Conservation (phyloP, 139 green algal species). For the Protoeuglena noctilucae region DNA sequence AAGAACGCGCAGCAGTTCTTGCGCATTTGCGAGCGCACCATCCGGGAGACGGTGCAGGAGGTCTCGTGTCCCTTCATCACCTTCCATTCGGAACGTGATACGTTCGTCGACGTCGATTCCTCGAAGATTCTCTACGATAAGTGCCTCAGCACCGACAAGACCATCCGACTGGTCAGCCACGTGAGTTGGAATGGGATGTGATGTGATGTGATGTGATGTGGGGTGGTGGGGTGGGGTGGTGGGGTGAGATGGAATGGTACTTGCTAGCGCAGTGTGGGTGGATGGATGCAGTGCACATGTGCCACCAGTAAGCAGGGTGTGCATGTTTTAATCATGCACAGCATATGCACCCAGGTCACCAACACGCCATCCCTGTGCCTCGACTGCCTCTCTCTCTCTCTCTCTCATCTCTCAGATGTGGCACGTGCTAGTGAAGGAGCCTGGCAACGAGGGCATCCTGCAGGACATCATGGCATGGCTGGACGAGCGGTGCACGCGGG, state of each 20-base stretch:
- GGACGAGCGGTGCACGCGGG: slow-evolving; percentile 1
- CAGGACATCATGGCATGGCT: slow-evolving; percentile 18
- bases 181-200: too few relatives aligned
- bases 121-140: slow-evolving; percentile 19
- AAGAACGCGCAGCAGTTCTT: slow-evolving; percentile 28
- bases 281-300: too few relatives aligned
- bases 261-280: too few relatives aligned
- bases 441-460: slow-evolving; percentile 27
- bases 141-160: slow-evolving; percentile 38
- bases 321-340: too few relatives aligned
- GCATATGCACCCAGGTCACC: too few relatives aligned
- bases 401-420: too few relatives aligned
- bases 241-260: too few relatives aligned
- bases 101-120: slow-evolving; percentile 42
- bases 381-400: too few relatives aligned
- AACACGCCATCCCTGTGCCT: too few relatives aligned
- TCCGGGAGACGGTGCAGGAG: slow-evolving; percentile 18
- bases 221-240: too few relatives aligned
- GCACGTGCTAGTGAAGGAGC: slow-evolving; percentile 50
- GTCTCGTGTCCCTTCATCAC: slow-evolving; percentile 30
- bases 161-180: slow-evolving; percentile 27
- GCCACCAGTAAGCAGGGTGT: too few relatives aligned
- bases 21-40: slow-evolving; percentile 10
- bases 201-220: too few relatives aligned
- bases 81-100: slow-evolving; percentile 43